A percentile compares a stretch with the other conserved stretches of the same genome.
Conservation (phyloP, 306 rosid species). For the Datisca glomerata region DNA sequence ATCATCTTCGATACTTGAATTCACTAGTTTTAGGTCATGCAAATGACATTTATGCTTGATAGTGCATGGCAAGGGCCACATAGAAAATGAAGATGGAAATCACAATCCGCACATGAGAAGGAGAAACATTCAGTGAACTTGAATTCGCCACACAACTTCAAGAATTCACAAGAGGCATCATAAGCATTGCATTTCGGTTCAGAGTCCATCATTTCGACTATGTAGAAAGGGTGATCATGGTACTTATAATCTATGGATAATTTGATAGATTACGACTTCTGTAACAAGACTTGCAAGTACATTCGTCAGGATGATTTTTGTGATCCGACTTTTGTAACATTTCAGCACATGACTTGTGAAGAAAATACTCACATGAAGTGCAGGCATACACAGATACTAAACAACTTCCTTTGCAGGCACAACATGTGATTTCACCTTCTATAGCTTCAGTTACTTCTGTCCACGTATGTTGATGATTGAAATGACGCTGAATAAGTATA, state of each 20-base stretch:
- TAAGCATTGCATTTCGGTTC: not conserved
- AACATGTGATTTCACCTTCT: no score
- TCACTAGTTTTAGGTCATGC: not conserved
- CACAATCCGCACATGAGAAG: not conserved
- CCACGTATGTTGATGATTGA: not conserved
- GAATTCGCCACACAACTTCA: not conserved
- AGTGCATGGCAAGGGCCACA: constrained; percentile 6
- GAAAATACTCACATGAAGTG: no score
- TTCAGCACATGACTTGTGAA: no score
- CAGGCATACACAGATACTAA: no score
- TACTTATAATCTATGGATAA: not conserved
- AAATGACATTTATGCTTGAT: not conserved
- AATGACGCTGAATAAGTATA: not conserved
- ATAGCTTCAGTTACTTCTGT: no score
- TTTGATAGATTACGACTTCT: not conserved
- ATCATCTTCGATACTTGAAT: not conserved
- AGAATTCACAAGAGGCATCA: not conserved
- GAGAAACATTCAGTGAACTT: not conserved
- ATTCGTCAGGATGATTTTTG: no score
- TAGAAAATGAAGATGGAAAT: not conserved
- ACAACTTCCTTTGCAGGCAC: not conserved
- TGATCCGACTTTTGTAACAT: no score
- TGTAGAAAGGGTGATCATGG: not conserved
- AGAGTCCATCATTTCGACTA: not conserved
- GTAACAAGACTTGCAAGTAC: not conserved